Base-by-base conservation (phyloP, 2,329 filamentous ascomycete genomes). In the Laburnicola sp. region DNA sequence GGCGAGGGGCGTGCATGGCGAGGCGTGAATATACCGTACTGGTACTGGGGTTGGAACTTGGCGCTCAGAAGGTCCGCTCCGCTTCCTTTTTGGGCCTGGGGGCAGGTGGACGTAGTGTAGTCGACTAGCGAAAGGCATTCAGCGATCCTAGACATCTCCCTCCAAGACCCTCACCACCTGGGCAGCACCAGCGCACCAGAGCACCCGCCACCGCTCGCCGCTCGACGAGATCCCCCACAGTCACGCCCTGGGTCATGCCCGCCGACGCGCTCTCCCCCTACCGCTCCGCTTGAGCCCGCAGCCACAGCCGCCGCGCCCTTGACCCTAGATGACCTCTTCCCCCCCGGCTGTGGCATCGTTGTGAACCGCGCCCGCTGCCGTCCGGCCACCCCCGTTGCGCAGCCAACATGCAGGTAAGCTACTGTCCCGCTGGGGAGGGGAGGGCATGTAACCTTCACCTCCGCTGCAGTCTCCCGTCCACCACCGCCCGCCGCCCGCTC, bases 391-490 rank as follows among this genome's bases (percentile, higher is more conserved):
- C 23, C 10, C 51, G 41, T 34, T 25, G 46, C 22, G 43, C 49
- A 40, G 32, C 40, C 40, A 53, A 34, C 43, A 54, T 54, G 51
- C 51, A 50, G 51, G 51, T 54, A 47, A 54, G 51, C 44, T 32
- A 28, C n/a, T 27, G n/a, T n/a, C 27, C 27, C 28, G 34, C 44
- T 39, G 38, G 21, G 16, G 34, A 26, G 34, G 8, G 22, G n/a
- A 10, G 37, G n/a, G 42, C 45, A 40, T 40, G 43, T 39, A 36
- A 25, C 35, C 32, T 27, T 31, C 53, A 34, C 37, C 53, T 45
- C 22, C 48, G 43, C 48, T 51, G 48, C 54, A 16, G 31, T 39
- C 39, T 45, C 38, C 50, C 50, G 47, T 25, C 25, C 31, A 16
- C 45, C 35, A n/a, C n/a, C n/a, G n/a, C n/a, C n/a, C n/a, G n/a